Base-by-base conservation (phyloP, 1,139 yeast species). In the Candida mesenterica region DNA sequence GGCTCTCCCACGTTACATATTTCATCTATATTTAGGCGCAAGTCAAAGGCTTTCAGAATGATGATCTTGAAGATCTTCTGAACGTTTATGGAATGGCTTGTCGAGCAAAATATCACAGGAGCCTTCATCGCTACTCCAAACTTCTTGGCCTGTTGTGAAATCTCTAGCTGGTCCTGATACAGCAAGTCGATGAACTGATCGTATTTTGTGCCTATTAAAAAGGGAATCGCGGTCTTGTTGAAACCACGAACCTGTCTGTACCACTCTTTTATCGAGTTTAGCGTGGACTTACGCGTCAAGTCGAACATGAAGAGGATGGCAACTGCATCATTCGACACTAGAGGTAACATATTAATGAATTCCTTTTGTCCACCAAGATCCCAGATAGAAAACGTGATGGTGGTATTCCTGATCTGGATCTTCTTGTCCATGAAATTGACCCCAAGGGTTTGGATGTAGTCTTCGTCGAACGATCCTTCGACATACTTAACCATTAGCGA, bases 361-460 rank as follows among this genome's bases (percentile, higher is more conserved):
- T 94, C 98, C 40, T 89, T 77, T 51, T 90, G 96, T 0, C 99
- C 99, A 19, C 99, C 99, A 15, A 92, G 68, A 61, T 92, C 99
- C 96, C 97, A 92, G 27, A 92, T 83, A 20, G 95, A 82, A 55
- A 92, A 92, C 23, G 95, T 83, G 42, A 92, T 88, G 50, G 88
- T 89, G 8, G 97, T 90, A 43, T 88, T 84, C 40, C 92, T 79
- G 45, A 92, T 82, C 45, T 82, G 84, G 28, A 92, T 86, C 46
- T 85, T 82, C 51, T 90, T 83, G 55, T 94, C 97, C 87, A 94
- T 82, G 61, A 88, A 92, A 55, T 92, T 92, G 40, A 94, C 97
- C 4, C 99, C 98, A 33, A 88, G 59, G 0, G 97, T 92, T 61
- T 89, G 97, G 37, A 90, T 88, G 52, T 92, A 92, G 47, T 82